Percentiles rank a stretch among this genome's conserved stretches.
phyloP scores from a whole-genome alignment of 805 yeast genomes.

The Lipomyces yamadae region DNA sequence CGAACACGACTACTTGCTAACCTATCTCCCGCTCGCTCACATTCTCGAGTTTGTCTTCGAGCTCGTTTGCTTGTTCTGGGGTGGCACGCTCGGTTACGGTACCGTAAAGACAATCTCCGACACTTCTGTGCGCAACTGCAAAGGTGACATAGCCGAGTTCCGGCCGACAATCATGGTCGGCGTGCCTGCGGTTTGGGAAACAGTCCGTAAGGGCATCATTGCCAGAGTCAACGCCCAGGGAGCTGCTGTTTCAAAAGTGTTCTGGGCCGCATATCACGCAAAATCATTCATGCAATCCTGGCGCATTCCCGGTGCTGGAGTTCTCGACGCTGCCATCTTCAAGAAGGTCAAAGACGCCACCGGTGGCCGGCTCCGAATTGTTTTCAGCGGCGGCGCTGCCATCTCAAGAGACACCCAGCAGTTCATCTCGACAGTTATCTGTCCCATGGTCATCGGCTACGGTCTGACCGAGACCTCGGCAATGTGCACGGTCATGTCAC shows the following conservation, averaged over 20 bases:
- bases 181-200: constrained; percentile 98
- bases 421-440: constrained; percentile 71
- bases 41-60: constrained; percentile 93
- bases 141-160: constrained; percentile 84
- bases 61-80: constrained; percentile 82
- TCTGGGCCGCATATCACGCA: constrained; percentile 85
- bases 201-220: constrained; percentile 88
- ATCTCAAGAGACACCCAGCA: constrained; percentile 76
- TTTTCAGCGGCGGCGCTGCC: constrained; percentile 93
- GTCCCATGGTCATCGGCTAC: constrained; percentile 91
- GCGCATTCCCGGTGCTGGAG: constrained; percentile 72
- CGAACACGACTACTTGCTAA: constrained; percentile 72
- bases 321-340: constrained; percentile 76
- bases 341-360: constrained; percentile 91
- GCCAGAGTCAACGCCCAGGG: constrained; percentile 73
- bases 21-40: constrained; percentile 94
- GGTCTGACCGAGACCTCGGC: constrained; percentile 98
- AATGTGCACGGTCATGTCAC: constrained; percentile 72
- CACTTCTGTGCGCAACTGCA: constrained; percentile 77
- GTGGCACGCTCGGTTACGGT: constrained; percentile 87
- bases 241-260: constrained; percentile 69
- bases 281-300: constrained; percentile 66
- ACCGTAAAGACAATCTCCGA: constrained; percentile 89
- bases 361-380: constrained; percentile 78
- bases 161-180: constrained; percentile 96